Evolutionary conservation across 2,329 filamentous ascomycete species (phyloP).

Genomic region (Leptographium wingfieldii): DNA sequence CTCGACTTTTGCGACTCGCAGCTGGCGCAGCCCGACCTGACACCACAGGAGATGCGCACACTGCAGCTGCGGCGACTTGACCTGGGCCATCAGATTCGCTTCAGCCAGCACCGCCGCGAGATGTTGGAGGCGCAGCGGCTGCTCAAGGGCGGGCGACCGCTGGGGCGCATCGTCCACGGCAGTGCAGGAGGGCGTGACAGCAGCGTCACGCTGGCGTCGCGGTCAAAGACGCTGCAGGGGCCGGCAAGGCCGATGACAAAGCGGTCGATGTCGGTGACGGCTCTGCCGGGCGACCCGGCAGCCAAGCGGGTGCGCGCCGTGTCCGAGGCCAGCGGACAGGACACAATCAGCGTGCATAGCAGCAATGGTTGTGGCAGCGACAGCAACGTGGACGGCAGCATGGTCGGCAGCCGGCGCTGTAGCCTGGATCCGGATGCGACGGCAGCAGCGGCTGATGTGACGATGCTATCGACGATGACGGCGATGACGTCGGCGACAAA

Average conservation of each 20-base stretch:
- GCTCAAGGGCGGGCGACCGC: conserved; percentile 5
- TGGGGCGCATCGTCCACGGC: not conserved
- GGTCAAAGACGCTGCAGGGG: no score
- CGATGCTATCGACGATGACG: no score
- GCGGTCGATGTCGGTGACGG: not conserved
- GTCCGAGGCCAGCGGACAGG: conserved; percentile 6
- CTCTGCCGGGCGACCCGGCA: not conserved
- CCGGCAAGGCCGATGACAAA: not conserved
- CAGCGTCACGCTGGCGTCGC: no score
- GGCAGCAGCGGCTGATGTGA: no score
- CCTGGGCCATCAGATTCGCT: conserved; percentile 30
- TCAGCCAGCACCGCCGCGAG: conserved; percentile 28
- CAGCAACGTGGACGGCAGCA: not conserved
- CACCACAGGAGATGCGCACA: conserved; percentile 27
- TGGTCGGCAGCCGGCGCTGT: conserved; percentile 3
- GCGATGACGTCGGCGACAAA: no score
- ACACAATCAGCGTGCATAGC: conserved; percentile 9
- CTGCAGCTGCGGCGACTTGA: conserved; percentile 30
- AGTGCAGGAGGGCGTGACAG: not conserved
- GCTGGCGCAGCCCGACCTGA: conserved; percentile 21
- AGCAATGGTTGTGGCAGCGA: not conserved
- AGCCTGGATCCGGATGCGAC: no score
- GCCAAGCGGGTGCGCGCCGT: conserved; percentile 5
- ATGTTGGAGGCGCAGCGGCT: conserved; percentile 15
- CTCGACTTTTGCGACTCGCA: conserved; percentile 27